Conservation (phyloP, 2,329 filamentous ascomycete species). For the Sporothrix mexicana region DNA sequence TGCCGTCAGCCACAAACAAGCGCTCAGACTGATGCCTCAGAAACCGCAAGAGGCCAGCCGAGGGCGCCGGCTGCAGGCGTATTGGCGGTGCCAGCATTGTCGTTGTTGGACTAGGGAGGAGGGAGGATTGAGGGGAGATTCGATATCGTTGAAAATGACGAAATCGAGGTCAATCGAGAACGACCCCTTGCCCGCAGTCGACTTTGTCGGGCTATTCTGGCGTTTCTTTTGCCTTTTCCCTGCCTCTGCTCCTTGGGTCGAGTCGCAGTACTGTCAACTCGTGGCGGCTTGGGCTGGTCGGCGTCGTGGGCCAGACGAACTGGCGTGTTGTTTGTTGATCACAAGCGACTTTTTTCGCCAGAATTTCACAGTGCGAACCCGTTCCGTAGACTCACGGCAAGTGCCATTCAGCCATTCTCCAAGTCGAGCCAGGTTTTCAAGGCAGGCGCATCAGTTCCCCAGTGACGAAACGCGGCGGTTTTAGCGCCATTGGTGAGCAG, state of each 20-base stretch:
- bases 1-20: conserved; percentile 49
- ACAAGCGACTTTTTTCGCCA: conserved; percentile 4
- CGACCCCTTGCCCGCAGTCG: no score
- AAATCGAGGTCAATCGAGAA: no score
- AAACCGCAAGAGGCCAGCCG: conserved; percentile 69
- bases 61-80: conserved; percentile 52
- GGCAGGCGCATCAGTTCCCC: background rate
- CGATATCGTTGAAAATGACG: background rate
- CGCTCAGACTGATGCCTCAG: conserved; percentile 72
- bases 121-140: no score
- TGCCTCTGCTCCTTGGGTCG: background rate
- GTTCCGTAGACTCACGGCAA: background rate
- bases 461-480: background rate
- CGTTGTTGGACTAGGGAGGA: background rate
- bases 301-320: conserved; percentile 7
- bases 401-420: background rate
- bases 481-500: background rate
- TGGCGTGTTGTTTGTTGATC: conserved; percentile 3
- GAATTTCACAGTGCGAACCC: background rate
- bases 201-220: no score
- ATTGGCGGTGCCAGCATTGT: conserved; percentile 27
- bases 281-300: background rate
- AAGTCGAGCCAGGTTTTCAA: background rate
- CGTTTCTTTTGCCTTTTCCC: background rate
- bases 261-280: no score